Conservation (phyloP, 352 stramenopile genomes). For the Globisporangium mamillatum region DNA sequence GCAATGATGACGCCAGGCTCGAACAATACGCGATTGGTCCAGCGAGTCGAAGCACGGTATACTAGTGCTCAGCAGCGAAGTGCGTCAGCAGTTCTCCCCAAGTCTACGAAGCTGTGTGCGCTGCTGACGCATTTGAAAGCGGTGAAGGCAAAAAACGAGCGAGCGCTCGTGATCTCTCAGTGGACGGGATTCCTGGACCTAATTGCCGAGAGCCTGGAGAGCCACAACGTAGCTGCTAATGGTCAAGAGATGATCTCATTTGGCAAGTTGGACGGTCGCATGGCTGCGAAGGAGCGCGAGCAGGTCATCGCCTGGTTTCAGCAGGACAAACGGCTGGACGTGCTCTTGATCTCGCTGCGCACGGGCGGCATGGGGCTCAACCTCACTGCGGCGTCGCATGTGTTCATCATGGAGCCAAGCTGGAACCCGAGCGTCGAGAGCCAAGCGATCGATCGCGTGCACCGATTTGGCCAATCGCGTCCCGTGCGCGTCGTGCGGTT, state of each 20-base stretch:
- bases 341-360: conserved; percentile 88
- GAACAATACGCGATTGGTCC: conserved; percentile 18
- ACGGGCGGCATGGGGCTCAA: conserved; percentile 91
- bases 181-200: conserved; percentile 87
- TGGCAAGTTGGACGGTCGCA: conserved; percentile 58
- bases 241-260: conserved; percentile 31
- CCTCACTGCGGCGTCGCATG: conserved; percentile 88
- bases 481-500: conserved; percentile 79
- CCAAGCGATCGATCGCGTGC: conserved; percentile 87
- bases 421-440: conserved; percentile 91
- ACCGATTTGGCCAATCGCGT: conserved; percentile 82
- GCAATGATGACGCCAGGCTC: conserved; percentile 13
- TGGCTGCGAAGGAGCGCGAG: conserved; percentile 57
- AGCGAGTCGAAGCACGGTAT: conserved; percentile 24
- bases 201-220: conserved; percentile 46
- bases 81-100: conserved; percentile 9
- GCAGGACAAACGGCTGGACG: conserved; percentile 48
- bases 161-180: conserved; percentile 85
- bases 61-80: background rate
- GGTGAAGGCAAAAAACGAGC: conserved; percentile 45
- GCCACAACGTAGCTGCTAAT: conserved; percentile 22
- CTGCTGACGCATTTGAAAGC: conserved; percentile 50
- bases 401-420: conserved; percentile 93
- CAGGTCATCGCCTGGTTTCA: conserved; percentile 62
- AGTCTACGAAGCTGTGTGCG: conserved; percentile 64